Evolutionary conservation across 371 early-diverging fungal species (phyloP).

Genomic region (Fennellomyces sp.): DNA sequence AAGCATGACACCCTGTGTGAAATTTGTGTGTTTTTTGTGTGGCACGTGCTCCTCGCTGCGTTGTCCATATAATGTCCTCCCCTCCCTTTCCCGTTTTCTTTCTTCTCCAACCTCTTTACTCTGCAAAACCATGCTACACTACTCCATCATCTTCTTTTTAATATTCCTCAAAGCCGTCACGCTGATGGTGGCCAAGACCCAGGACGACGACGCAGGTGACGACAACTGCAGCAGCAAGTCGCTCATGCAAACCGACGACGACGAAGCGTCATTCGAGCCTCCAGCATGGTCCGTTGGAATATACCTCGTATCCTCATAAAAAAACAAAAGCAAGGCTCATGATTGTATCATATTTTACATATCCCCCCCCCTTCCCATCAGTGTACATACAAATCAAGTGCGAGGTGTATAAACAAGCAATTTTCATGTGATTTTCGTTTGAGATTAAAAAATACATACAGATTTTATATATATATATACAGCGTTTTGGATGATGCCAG

Average conservation of each 20-base stretch:
- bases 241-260: not conserved
- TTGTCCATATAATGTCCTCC: too few species aligned
- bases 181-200: constrained; percentile 9
- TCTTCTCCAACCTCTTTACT: not conserved
- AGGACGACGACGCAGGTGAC: constrained; percentile 10
- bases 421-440: constrained; percentile 1
- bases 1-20: not conserved
- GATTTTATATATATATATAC: not conserved
- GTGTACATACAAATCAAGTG: not conserved
- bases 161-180: constrained; percentile 16
- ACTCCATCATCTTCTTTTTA: constrained; percentile 17
- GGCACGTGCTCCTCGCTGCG: too few species aligned
- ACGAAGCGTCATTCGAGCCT: not conserved
- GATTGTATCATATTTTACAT: not conserved
- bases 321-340: not conserved
- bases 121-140: constrained; percentile 14
- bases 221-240: not conserved
- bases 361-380: not conserved
- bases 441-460: not conserved
- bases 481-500: constrained; percentile 62
- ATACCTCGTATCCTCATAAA: not conserved
- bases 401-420: not conserved
- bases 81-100: not conserved
- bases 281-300: constrained; percentile 9
- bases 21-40: not conserved